Conservation (phyloP, 345 rosid species). For the Clausena lansium region DNA sequence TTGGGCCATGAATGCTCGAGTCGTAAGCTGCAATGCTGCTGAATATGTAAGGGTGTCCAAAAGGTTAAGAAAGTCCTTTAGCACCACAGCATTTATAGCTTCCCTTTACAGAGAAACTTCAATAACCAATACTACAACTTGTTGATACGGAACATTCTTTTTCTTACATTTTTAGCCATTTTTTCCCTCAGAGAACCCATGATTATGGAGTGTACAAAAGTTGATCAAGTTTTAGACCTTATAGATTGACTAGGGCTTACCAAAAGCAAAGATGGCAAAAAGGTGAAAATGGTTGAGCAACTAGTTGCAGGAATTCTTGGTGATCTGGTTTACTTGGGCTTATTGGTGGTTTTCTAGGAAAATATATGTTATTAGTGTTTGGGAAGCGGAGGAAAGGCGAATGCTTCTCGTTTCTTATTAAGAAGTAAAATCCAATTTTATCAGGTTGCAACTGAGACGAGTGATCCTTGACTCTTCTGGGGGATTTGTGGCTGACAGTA, state of each 20-base stretch:
- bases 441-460: not conserved
- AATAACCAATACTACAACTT: not conserved
- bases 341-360: not conserved
- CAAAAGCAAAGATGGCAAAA: not conserved
- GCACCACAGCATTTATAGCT: not conserved
- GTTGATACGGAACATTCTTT: not conserved
- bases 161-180: not conserved
- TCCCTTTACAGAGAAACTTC: not conserved
- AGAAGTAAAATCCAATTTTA: not conserved
- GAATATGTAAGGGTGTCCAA: not conserved
- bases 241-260: not conserved
- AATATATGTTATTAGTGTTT: not conserved
- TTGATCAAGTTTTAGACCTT: not conserved
- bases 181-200: not conserved
- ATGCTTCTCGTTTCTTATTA: not conserved
- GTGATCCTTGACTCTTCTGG: not conserved
- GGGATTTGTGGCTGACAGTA: not conserved
- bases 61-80: not conserved
- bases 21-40: not conserved
- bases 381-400: not conserved
- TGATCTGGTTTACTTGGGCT: not conserved
- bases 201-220: not conserved
- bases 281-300: not conserved
- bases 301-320: not conserved
- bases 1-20: not conserved